Conservation (phyloP, 2,329 filamentous ascomycete species). For the Trichoderma sp. region DNA sequence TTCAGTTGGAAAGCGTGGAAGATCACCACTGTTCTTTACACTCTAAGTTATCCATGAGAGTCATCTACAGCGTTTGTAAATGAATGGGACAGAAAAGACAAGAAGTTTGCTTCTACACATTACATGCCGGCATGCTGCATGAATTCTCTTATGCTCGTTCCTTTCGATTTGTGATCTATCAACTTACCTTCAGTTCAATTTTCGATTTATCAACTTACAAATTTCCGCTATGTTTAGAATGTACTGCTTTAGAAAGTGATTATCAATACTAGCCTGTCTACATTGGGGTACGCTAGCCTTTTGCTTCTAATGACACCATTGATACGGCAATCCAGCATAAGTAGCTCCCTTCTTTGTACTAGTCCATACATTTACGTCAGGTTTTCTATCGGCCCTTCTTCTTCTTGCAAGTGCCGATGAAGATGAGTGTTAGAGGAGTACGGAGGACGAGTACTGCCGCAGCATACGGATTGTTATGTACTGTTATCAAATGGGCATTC, state of each 20-base stretch:
- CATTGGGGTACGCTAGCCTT: background rate
- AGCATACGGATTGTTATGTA: too few species aligned
- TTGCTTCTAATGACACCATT: background rate
- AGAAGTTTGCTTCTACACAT: background rate
- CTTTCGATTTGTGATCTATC: background rate
- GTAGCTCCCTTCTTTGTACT: background rate
- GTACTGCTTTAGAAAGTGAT: background rate
- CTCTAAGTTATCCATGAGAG: background rate
- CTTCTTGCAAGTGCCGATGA: background rate
- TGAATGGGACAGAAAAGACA: background rate
- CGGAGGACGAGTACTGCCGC: too few species aligned
- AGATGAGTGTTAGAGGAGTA: background rate
- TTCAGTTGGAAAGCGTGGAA: background rate
- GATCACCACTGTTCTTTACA: background rate
- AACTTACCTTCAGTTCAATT: background rate
- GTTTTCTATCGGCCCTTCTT: background rate
- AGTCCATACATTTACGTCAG: background rate
- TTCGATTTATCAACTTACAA: background rate
- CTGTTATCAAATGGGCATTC: too few species aligned
- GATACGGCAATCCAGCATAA: background rate
- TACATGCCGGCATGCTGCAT: background rate
- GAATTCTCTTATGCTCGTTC: background rate
- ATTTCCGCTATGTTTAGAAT: background rate
- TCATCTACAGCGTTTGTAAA: background rate
- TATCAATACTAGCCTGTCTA: background rate